Conservation (phyloP, 805 yeast species). For the Metschnikowia peoriensis region DNA sequence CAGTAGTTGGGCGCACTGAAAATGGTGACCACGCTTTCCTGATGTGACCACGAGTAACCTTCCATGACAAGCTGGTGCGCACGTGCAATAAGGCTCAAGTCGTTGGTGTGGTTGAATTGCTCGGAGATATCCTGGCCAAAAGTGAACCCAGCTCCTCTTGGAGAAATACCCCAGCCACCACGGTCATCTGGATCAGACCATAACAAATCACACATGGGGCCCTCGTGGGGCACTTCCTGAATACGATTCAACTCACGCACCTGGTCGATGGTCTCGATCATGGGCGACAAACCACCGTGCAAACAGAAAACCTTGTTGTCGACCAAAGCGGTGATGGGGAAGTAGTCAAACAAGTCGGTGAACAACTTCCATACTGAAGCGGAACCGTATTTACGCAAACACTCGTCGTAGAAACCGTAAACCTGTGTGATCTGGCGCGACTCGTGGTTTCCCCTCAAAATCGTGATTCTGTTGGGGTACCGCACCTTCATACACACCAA, state of each 20-base stretch:
- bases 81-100: slow-evolving; percentile 80
- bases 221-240: slow-evolving; percentile 97
- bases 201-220: slow-evolving; percentile 93
- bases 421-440: slow-evolving; percentile 95
- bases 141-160: slow-evolving; percentile 98
- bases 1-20: slow-evolving; percentile 96
- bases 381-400: slow-evolving; percentile 87
- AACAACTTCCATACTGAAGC: slow-evolving; percentile 93
- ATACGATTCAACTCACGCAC: slow-evolving; percentile 86
- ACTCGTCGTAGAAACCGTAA: slow-evolving; percentile 93
- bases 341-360: slow-evolving; percentile 87
- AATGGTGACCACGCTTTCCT: slow-evolving; percentile 89
- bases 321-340: slow-evolving; percentile 90
- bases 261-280: slow-evolving; percentile 91
- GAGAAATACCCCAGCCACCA: slow-evolving; percentile 97
- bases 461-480: slow-evolving; percentile 87
- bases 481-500: slow-evolving; percentile 89
- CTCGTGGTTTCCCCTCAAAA: slow-evolving; percentile 92
- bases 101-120: slow-evolving; percentile 90
- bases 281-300: slow-evolving; percentile 94
- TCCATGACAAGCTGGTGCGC: slow-evolving; percentile 99
- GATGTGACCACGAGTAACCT: slow-evolving; percentile 93
- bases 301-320: slow-evolving; percentile 88
- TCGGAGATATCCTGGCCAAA: slow-evolving; percentile 95
- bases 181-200: slow-evolving; percentile 98